A percentile compares a stretch with the other conserved stretches of the same genome.
Evolutionary conservation across 306 rosid species (phyloP).

Genomic region (Vicia sativa): DNA sequence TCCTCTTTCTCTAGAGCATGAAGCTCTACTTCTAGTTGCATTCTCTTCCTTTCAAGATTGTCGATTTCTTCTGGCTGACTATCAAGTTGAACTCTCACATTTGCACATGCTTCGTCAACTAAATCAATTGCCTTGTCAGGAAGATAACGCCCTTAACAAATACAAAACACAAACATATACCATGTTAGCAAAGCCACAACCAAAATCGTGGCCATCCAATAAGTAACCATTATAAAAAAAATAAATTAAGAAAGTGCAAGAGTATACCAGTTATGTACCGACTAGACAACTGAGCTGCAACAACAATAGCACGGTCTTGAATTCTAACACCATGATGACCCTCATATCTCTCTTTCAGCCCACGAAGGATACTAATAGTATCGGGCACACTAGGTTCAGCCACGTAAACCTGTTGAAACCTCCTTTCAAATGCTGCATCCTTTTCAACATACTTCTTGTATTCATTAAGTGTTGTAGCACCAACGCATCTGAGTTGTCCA

Average conservation of each 20-base stretch:
- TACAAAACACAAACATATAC: slow-evolving; percentile 30
- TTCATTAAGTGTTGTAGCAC: slow-evolving; percentile 89
- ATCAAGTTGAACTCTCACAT: slow-evolving; percentile 93
- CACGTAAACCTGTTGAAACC: slow-evolving; percentile 87
- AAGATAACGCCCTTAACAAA: slow-evolving; percentile 73
- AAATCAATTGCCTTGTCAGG: slow-evolving; percentile 91
- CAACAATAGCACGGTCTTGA: slow-evolving; percentile 75
- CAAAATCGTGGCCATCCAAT: background rate
- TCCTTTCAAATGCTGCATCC: slow-evolving; percentile 94
- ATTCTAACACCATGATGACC: slow-evolving; percentile 95
- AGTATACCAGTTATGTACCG: slow-evolving; percentile 64
- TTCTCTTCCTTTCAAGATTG: slow-evolving; percentile 73
- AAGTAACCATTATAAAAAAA: background rate
- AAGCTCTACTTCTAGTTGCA: slow-evolving; percentile 83
- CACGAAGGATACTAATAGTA: no score
- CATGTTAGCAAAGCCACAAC: background rate
- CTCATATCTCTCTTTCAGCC: slow-evolving; percentile 33
- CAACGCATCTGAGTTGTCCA: slow-evolving; percentile 87
- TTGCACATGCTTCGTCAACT: slow-evolving; percentile 93
- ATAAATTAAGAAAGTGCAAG: background rate
- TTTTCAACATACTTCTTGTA: slow-evolving; percentile 36
- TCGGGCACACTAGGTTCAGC: no score
- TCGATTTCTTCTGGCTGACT: slow-evolving; percentile 97
- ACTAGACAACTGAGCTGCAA: slow-evolving; percentile 88
- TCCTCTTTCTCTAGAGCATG: slow-evolving; percentile 86